phyloP scores from a whole-genome alignment of 306 rosid genomes.

The Geum urbanum region DNA sequence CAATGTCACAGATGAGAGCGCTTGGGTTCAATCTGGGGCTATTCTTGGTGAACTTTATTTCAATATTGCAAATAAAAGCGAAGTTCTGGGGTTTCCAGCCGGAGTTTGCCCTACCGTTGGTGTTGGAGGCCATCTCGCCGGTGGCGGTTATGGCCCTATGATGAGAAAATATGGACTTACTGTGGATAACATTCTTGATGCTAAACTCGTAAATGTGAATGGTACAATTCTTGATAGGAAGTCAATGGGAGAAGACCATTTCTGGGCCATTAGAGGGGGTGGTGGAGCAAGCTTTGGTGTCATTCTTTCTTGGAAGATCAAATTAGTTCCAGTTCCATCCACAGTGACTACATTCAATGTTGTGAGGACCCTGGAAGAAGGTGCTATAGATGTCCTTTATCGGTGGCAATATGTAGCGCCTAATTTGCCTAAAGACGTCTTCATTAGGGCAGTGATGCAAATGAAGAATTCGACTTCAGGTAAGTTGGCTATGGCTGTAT shows the following conservation, averaged over 20 bases:
- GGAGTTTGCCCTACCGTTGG: constrained; percentile 25
- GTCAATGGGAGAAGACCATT: constrained; percentile 39
- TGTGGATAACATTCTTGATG: constrained; percentile 30
- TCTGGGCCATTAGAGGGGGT: constrained; percentile 47
- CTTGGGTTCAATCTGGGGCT: constrained; percentile 36
- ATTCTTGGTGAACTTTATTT: constrained; percentile 36
- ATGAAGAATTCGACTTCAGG: background rate
- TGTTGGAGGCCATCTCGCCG: constrained; percentile 34
- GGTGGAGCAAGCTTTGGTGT: constrained; percentile 42
- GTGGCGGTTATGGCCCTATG: constrained; percentile 38
- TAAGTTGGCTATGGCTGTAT: background rate
- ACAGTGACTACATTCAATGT: constrained; percentile 27
- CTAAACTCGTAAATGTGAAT: constrained; percentile 21
- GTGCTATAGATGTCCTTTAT: constrained; percentile 1
- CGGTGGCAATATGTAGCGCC: constrained; percentile 28
- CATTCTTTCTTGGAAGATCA: constrained; percentile 31
- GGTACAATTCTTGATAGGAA: constrained; percentile 29
- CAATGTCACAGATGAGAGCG: constrained; percentile 1
- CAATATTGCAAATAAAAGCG: constrained; percentile 22
- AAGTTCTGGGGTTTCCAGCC: constrained; percentile 27
- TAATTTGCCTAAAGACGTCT: constrained; percentile 17
- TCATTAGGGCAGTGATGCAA: constrained; percentile 10
- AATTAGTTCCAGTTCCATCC: constrained; percentile 19
- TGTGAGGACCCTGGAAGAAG: constrained; percentile 6
- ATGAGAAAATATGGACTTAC: constrained; percentile 39